Conservation (phyloP, 495 filamentous ascomycete genomes). For the Aspergillus conjunctus region DNA sequence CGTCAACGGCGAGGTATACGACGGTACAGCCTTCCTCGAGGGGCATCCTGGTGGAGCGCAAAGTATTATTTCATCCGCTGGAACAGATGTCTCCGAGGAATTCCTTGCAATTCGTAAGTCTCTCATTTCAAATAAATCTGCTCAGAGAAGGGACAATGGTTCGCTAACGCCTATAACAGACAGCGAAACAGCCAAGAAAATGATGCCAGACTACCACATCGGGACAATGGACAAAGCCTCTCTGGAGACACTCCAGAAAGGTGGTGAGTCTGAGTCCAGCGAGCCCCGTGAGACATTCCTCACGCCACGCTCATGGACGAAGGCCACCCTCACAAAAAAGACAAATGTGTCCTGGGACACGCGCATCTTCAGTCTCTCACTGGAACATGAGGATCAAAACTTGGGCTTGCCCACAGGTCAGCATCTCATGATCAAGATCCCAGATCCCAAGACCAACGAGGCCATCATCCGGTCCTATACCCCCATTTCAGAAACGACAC, state of each 20-base stretch:
- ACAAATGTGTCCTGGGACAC: conserved; percentile 76
- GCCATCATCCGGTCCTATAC: conserved; percentile 87
- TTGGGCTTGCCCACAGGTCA: conserved; percentile 86
- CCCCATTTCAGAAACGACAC: conserved; percentile 68
- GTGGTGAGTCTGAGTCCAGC: conserved; percentile 26
- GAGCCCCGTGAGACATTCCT: conserved; percentile 65
- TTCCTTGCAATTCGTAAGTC: conserved; percentile 90
- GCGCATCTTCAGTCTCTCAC: conserved; percentile 76
- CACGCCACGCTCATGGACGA: conserved; percentile 69
- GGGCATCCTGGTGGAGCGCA: conserved; percentile 88
- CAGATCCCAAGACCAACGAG: conserved; percentile 64
- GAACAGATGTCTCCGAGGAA: conserved; percentile 85
- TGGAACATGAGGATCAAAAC: conserved; percentile 70
- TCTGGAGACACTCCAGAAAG: conserved; percentile 48
- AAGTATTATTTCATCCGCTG: conserved; percentile 83
- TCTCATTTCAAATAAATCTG: background rate
- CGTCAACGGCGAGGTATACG: conserved; percentile 89
- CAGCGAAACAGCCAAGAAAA: conserved; percentile 86
- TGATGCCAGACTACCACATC: conserved; percentile 91
- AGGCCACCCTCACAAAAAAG: conserved; percentile 66
- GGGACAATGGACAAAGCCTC: conserved; percentile 69
- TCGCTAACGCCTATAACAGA: conserved; percentile 51
- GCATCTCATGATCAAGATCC: conserved; percentile 84
- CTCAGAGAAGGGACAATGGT: background rate
- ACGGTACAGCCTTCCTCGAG: conserved; percentile 80